Evolutionary conservation across 2,329 filamentous ascomycete species (phyloP).

Genomic region (Fusarium denticulatum): DNA sequence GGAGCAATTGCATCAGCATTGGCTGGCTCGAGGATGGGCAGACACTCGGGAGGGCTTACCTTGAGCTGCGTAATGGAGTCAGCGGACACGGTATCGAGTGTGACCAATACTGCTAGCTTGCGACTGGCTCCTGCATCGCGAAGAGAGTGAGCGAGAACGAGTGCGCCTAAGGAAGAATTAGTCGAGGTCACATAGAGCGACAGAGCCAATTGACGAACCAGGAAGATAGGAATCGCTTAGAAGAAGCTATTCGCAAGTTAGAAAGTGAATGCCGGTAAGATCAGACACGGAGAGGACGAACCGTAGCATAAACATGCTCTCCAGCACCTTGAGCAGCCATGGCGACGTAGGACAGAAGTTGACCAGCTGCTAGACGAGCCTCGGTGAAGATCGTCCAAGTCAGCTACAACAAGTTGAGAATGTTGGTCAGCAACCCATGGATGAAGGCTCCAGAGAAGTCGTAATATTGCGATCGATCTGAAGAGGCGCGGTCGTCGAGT

Average conservation of each 20-base stretch:
- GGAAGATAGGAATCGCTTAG: conserved; percentile 93
- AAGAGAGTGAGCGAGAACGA: conserved; percentile 93
- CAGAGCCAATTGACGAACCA: conserved; percentile 63
- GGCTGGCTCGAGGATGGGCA: not conserved
- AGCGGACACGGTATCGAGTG: conserved; percentile 78
- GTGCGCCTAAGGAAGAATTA: conserved; percentile 70
- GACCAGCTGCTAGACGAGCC: conserved; percentile 34
- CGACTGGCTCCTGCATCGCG: conserved; percentile 83
- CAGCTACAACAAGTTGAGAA: conserved; percentile 34
- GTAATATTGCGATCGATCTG: conserved; percentile 27
- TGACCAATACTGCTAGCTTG: conserved; percentile 86
- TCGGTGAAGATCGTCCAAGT: conserved; percentile 34
- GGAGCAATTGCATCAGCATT: conserved; percentile 8
- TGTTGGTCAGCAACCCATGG: conserved; percentile 41
- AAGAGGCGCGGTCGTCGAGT: conserved; percentile 33
- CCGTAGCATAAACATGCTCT: conserved; percentile 66
- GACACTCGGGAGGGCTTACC: conserved; percentile 57
- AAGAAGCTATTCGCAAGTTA: conserved; percentile 72
- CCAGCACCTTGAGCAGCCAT: conserved; percentile 51
- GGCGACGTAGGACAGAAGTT: conserved; percentile 20
- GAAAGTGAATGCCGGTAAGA: not conserved
- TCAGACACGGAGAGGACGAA: conserved; percentile 49
- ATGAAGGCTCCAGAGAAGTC: conserved; percentile 5
- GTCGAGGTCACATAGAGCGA: not conserved
- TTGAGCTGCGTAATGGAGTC: conserved; percentile 82